phyloP scores from a whole-genome alignment of 768 basidiomycete genomes.

The Leccinum boreale region DNA sequence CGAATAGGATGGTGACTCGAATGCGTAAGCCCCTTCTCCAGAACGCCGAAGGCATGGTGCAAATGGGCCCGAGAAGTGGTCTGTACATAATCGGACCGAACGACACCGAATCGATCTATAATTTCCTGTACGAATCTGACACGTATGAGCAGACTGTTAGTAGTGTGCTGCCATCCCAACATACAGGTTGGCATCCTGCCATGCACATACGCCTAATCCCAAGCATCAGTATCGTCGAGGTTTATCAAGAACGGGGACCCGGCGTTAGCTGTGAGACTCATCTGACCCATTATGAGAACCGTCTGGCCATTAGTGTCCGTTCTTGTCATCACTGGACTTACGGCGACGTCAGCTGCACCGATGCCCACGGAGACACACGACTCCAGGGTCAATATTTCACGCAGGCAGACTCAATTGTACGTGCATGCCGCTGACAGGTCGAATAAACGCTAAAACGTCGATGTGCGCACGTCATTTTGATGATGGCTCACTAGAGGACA shows the following conservation, averaged over 20 bases:
- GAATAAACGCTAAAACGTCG: constrained; percentile 1
- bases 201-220: constrained; percentile 14
- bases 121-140: constrained; percentile 13
- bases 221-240: constrained; percentile 3
- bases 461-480: background rate
- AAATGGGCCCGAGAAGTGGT: background rate
- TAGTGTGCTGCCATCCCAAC: background rate
- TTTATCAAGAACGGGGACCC: constrained; percentile 1
- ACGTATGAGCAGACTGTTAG: background rate
- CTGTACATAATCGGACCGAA: constrained; percentile 3
- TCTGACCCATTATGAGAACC: constrained; percentile 5
- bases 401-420: constrained; percentile 2
- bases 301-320: background rate
- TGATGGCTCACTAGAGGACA: constrained; percentile 3
- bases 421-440: constrained; percentile 2
- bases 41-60: background rate
- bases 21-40: background rate
- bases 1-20: background rate
- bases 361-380: constrained; percentile 12
- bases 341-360: constrained; percentile 12
- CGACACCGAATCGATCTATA: background rate
- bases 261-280: background rate
- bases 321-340: constrained; percentile 3
- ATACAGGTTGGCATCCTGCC: background rate
- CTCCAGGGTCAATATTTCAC: constrained; percentile 10